Evolutionary conservation across 495 filamentous ascomycete species (phyloP).

Genomic region (Aspergillus nidulans): DNA sequence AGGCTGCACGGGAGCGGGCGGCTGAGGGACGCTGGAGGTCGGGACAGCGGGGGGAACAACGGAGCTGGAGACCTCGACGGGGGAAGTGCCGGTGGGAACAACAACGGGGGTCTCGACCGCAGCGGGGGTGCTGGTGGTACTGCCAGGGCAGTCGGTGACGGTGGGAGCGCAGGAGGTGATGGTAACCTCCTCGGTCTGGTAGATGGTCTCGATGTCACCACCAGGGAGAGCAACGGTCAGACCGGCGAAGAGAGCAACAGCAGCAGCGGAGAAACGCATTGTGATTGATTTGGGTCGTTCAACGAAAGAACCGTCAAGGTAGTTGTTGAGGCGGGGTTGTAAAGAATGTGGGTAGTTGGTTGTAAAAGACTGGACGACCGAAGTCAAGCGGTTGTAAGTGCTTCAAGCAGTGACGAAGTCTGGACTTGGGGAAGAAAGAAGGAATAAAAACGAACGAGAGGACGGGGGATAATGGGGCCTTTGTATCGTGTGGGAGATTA

Average conservation of each 20-base stretch:
- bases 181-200: slow-evolving; percentile 50
- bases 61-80: background rate
- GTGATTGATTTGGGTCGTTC: slow-evolving; percentile 35
- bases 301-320: slow-evolving; percentile 35
- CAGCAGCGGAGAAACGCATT: slow-evolving; percentile 52
- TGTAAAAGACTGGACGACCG: slow-evolving; percentile 53
- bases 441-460: slow-evolving; percentile 19
- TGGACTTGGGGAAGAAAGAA: slow-evolving; percentile 39
- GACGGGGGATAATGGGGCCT: slow-evolving; percentile 30
- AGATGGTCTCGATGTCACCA: slow-evolving; percentile 43
- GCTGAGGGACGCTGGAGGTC: slow-evolving; percentile 13
- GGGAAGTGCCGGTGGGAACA: slow-evolving; percentile 8
- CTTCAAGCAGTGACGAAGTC: slow-evolving; percentile 34
- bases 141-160: slow-evolving; percentile 55
- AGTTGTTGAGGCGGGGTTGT: slow-evolving; percentile 11
- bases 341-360: slow-evolving; percentile 46
- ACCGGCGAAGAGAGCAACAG: slow-evolving; percentile 49
- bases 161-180: slow-evolving; percentile 57
- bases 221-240: slow-evolving; percentile 37
- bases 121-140: slow-evolving; percentile 19
- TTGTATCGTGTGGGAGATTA: slow-evolving; percentile 48
- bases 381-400: slow-evolving; percentile 42
- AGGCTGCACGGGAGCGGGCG: slow-evolving; percentile 2
- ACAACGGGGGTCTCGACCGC: slow-evolving; percentile 16
- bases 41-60: slow-evolving; percentile 2